Conservation (phyloP, 495 filamentous ascomycete genomes). For the Talaromyces adpressus region DNA sequence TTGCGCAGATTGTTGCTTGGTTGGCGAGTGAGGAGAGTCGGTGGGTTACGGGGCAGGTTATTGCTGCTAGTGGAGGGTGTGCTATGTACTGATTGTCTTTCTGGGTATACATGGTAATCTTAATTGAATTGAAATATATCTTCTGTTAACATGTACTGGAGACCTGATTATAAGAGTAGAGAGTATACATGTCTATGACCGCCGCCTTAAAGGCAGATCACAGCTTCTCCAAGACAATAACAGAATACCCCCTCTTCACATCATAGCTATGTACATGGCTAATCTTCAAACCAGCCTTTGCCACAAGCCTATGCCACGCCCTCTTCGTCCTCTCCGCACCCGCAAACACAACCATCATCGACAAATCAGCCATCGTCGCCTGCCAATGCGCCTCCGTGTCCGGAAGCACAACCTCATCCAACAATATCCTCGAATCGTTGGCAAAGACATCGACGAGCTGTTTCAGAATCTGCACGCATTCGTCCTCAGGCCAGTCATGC, state of each 20-base stretch:
- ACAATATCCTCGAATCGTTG: conserved; percentile 24
- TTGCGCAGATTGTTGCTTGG: conserved; percentile 46
- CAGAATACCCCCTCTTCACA: conserved; percentile 14
- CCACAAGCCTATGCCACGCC: conserved; percentile 35
- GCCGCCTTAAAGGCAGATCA: neutral
- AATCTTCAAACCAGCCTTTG: conserved; percentile 32
- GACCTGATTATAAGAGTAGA: neutral
- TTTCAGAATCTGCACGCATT: conserved; percentile 33
- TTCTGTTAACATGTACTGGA: neutral
- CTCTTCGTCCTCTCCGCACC: conserved; percentile 25
- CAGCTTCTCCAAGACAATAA: conserved; percentile 17
- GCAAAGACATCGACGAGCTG: conserved; percentile 22
- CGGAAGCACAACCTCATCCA: conserved; percentile 31
- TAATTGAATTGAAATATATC: too few relatives aligned
- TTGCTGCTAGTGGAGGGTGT: conserved; percentile 50
- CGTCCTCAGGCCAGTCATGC: conserved; percentile 44
- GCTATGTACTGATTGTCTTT: neutral
- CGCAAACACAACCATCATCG: conserved; percentile 28
- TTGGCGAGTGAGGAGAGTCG: conserved; percentile 35
- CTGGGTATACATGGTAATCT: too few relatives aligned
- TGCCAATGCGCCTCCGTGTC: conserved; percentile 24
- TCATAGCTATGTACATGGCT: conserved; percentile 32
- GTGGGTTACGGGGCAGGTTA: conserved; percentile 54
- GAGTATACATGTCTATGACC: neutral
- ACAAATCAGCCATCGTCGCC: conserved; percentile 25